A percentile compares a stretch with the other conserved stretches of the same genome.
These are phyloP conservation scores for Podaxis pistillaris DNA, from an alignment of 768 basidiomycete species.

Conservation along the genomic window DNA sequence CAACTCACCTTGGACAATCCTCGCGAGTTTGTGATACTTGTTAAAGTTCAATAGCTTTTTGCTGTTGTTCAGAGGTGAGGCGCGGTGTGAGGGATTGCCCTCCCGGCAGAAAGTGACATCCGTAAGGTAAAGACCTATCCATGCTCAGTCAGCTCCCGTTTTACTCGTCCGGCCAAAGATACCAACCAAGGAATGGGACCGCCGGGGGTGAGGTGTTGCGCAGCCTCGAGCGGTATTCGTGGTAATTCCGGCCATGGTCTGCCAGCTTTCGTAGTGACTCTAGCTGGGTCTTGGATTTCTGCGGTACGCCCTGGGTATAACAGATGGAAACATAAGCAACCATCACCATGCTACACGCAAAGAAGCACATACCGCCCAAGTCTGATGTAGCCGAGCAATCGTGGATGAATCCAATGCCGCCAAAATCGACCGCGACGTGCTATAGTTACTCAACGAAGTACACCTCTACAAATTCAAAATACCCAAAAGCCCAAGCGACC, in stretches of 20 bases:
- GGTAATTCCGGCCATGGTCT: constrained; percentile 87
- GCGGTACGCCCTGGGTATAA: constrained; percentile 63
- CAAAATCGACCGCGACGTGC: constrained; percentile 87
- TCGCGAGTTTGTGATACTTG: constrained; percentile 89
- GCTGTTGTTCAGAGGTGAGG: constrained; percentile 70
- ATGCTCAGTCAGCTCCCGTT: neutral
- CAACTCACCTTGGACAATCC: constrained; percentile 72
- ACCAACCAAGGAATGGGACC: constrained; percentile 88
- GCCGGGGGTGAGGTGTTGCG: constrained; percentile 90
- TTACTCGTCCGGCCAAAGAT: neutral
- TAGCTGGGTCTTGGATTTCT: constrained; percentile 80
- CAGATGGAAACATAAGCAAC: constrained; percentile 6
- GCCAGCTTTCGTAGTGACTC: constrained; percentile 82
- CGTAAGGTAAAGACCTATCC: constrained; percentile 76
- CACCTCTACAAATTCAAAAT: constrained; percentile 62
- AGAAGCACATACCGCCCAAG: constrained; percentile 75
- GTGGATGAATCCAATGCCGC: constrained; percentile 96
- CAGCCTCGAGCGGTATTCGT: constrained; percentile 86
- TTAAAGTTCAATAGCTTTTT: constrained; percentile 93
- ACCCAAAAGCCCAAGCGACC: neutral
- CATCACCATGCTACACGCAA: neutral
- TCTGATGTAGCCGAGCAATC: constrained; percentile 87
- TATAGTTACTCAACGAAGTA: constrained; percentile 81
- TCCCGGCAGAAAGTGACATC: constrained; percentile 96
- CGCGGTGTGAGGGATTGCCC: constrained; percentile 85